These are phyloP conservation scores for Suillus alpinus DNA, from an alignment of 768 basidiomycete genomes.

Conservation along the genomic window DNA sequence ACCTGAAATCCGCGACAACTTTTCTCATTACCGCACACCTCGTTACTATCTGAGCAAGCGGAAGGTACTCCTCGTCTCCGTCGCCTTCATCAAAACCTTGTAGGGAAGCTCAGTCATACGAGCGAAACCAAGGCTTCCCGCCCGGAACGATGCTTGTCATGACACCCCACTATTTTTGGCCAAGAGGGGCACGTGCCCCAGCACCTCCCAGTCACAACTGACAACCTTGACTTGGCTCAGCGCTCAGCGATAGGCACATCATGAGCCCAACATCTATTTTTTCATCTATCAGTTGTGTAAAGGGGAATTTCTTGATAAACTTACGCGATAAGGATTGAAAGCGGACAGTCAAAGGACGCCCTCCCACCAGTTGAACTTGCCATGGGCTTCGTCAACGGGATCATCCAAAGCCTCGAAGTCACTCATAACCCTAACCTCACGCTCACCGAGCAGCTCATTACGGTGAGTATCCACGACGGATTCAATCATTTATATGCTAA, in stretches of 20 bases:
- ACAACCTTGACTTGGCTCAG: not conserved
- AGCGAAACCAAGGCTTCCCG: conserved; percentile 15
- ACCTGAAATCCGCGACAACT: conserved; percentile 57
- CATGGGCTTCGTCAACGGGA: conserved; percentile 25
- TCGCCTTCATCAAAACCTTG: conserved; percentile 57
- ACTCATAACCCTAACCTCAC: conserved; percentile 51
- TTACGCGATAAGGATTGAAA: not conserved
- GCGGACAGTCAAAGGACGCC: not conserved
- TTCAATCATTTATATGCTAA: not conserved
- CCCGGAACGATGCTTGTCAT: conserved; percentile 16
- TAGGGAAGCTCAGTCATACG: conserved; percentile 39
- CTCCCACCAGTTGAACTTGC: not conserved
- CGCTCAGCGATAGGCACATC: not conserved
- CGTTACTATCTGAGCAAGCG: conserved; percentile 30
- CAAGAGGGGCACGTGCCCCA: not conserved
- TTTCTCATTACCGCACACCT: conserved; percentile 21
- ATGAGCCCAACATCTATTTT: not conserved
- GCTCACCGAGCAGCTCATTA: conserved; percentile 55
- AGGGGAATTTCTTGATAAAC: not conserved
- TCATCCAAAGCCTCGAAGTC: conserved; percentile 44
- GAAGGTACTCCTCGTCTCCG: conserved; percentile 45
- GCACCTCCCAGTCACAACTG: too few relatives aligned
- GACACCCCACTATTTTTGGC: not conserved
- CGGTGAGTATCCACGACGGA: conserved; percentile 35
- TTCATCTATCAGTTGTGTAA: not conserved